Conservation (phyloP, 345 rosid species). For the thale cress (Arabidopsis thaliana) region DNA sequence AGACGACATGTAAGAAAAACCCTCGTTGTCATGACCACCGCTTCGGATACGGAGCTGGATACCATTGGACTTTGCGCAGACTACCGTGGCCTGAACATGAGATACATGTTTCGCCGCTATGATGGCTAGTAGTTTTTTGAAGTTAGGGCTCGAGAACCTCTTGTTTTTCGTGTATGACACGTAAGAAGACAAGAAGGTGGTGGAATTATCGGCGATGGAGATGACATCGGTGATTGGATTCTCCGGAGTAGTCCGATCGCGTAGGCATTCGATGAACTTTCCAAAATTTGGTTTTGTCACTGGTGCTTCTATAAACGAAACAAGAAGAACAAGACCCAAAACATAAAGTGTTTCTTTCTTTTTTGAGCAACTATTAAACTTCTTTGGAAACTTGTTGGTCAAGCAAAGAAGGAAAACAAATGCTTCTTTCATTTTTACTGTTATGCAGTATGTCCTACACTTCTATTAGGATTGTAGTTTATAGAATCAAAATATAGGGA, state of each 20-base stretch:
- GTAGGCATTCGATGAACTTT: conserved; percentile 36
- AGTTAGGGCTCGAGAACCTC: conserved; percentile 33
- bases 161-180: conserved; percentile 38
- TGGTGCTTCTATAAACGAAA: no score
- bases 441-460: not conserved
- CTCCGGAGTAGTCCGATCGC: conserved; percentile 9
- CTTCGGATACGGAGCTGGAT: conserved; percentile 49
- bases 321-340: no score
- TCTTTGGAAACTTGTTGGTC: no score
- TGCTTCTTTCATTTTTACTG: not conserved
- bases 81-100: conserved; percentile 46
- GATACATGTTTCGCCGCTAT: conserved; percentile 36
- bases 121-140: conserved; percentile 30
- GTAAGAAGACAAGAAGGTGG: conserved; percentile 38
- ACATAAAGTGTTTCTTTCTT: no score
- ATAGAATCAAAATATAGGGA: not conserved
- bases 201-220: conserved; percentile 29
- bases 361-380: no score
- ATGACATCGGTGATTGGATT: conserved; percentile 37
- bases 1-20: conserved; percentile 53
- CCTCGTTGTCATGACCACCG: conserved; percentile 73
- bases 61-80: conserved; percentile 42
- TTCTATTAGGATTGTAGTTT: not conserved
- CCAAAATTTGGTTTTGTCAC: not conserved
- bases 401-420: no score